Conservation (phyloP, 2,329 filamentous ascomycete species). For the Neocatenulostroma microsporum region DNA sequence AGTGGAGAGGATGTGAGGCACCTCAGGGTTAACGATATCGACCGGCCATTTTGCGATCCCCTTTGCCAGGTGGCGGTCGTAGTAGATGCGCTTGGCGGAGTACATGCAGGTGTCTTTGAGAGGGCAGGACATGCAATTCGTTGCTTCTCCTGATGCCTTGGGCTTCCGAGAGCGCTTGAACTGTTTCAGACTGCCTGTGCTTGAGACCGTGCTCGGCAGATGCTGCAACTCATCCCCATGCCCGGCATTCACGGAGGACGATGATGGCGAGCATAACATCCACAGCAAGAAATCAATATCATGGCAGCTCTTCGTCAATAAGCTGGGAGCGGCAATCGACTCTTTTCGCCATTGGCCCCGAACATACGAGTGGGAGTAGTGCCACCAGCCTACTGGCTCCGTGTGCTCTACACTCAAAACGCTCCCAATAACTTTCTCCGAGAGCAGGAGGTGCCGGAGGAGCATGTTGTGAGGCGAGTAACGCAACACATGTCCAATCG, state of each 20-base stretch:
- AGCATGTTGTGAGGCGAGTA: conserved; percentile 91
- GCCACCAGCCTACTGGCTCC: conserved; percentile 94
- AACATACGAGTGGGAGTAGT: conserved; percentile 86
- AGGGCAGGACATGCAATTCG: conserved; percentile 79
- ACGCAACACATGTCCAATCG: conserved; percentile 85
- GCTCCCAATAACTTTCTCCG: conserved; percentile 71
- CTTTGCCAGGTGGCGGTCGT: conserved; percentile 57
- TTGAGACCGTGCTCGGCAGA: conserved; percentile 66
- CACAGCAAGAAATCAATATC: conserved; percentile 91
- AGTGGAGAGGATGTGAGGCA: conserved; percentile 61
- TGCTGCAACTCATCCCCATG: conserved; percentile 42
- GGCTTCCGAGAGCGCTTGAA: conserved; percentile 75
- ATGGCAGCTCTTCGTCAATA: conserved; percentile 93
- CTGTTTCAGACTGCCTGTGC: conserved; percentile 66
- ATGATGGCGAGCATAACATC: conserved; percentile 69
- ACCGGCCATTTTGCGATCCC: conserved; percentile 71
- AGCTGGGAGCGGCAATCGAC: conserved; percentile 64
- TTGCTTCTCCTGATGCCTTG: conserved; percentile 61
- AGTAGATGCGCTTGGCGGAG: conserved; percentile 72
- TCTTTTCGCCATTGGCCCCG: conserved; percentile 89
- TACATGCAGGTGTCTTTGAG: conserved; percentile 71
- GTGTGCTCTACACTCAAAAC: conserved; percentile 82
- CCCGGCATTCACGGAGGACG: no score
- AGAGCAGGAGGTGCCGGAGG: conserved; percentile 67
- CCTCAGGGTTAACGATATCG: conserved; percentile 82